Conservation (phyloP, 768 basidiomycete species). For the Serendipita indica region DNA sequence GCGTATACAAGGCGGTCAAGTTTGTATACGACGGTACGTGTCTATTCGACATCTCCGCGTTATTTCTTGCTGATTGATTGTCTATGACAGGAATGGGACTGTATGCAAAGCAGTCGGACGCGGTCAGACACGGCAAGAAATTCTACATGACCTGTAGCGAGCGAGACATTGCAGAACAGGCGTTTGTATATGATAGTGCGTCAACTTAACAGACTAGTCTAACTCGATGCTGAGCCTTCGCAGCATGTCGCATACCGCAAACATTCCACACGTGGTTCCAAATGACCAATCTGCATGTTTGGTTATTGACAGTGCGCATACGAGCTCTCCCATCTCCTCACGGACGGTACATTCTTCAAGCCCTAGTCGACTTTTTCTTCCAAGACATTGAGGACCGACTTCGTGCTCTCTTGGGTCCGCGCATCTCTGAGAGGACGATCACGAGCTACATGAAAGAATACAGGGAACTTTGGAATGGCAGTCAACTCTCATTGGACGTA, state of each 20-base stretch:
- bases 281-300: conserved; percentile 80
- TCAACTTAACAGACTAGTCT: neutral
- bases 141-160: neutral
- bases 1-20: conserved; percentile 22
- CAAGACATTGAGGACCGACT: conserved; percentile 84
- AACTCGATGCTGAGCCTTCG: neutral
- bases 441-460: conserved; percentile 75
- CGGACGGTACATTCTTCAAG: conserved; percentile 59
- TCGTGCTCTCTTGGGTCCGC: conserved; percentile 53
- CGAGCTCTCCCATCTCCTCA: conserved; percentile 61
- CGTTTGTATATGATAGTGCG: neutral
- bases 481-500: conserved; percentile 65
- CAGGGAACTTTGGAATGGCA: conserved; percentile 81
- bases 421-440: conserved; percentile 54
- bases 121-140: neutral
- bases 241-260: conserved; percentile 73
- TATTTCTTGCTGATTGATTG: neutral
- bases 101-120: conserved; percentile 6
- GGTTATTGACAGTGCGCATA: conserved; percentile 77
- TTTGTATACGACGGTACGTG: conserved; percentile 31
- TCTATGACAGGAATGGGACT: conserved; percentile 1
- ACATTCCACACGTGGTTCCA: conserved; percentile 98
- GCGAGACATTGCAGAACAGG: neutral
- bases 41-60: neutral
- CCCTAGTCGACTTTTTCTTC: conserved; percentile 88